These are phyloP conservation scores for Boehmeria nivea DNA, from an alignment of 306 rosid genomes.

Conservation along the genomic window DNA sequence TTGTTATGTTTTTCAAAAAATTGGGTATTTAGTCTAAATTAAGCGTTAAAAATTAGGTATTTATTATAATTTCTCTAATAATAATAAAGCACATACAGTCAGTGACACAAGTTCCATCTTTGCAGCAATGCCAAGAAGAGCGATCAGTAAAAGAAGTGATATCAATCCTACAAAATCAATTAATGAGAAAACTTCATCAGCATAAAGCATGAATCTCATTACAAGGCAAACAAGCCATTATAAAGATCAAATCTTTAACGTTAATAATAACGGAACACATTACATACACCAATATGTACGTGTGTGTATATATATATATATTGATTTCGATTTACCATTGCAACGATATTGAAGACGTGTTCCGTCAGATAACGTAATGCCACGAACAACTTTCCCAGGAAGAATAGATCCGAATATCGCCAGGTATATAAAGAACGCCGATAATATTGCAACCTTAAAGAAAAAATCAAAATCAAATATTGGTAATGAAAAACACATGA, in stretches of 20 bases:
- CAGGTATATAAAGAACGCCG: constrained; percentile 60
- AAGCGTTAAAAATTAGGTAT: too few relatives aligned
- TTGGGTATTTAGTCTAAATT: too few relatives aligned
- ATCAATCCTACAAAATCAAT: constrained; percentile 39
- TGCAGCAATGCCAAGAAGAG: constrained; percentile 52
- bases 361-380: constrained; percentile 54
- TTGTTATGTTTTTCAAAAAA: too few relatives aligned
- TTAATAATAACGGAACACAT: too few relatives aligned
- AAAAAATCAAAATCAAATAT: constrained; percentile 3
- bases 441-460: constrained; percentile 50
- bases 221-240: too few relatives aligned
- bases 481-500: background rate
- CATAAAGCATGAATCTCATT: background rate
- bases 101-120: constrained; percentile 54
- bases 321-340: constrained; percentile 46
- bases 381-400: constrained; percentile 74
- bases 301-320: background rate
- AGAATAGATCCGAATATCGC: constrained; percentile 64
- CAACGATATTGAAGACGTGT: constrained; percentile 80
- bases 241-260: background rate
- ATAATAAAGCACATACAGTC: constrained; percentile 58
- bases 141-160: constrained; percentile 57
- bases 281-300: too few relatives aligned
- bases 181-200: too few relatives aligned
- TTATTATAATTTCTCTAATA: too few relatives aligned